A percentile compares a stretch with the other conserved stretches of the same genome.
Conservation (phyloP, 805 yeast genomes). For the Blastobotrys mokoenaii region DNA sequence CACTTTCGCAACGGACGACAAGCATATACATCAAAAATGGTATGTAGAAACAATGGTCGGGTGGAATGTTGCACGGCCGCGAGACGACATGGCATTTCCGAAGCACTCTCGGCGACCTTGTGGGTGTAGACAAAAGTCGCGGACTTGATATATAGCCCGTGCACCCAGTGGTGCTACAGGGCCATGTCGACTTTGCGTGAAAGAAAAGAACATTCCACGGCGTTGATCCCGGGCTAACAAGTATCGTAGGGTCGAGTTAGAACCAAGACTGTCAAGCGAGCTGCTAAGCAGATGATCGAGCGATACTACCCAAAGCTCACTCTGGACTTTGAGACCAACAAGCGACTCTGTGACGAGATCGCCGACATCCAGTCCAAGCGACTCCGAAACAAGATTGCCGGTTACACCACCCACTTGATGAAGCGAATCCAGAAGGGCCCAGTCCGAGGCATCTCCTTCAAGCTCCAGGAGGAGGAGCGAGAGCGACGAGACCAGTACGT, state of each 20-base stretch:
- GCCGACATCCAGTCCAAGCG: constrained; percentile 99
- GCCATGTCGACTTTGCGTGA: too few species aligned
- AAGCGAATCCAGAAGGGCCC: constrained; percentile 99
- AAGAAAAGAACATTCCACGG: too few species aligned
- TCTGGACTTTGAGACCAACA: constrained; percentile 99
- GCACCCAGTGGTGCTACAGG: too few species aligned
- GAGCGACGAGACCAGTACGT: constrained; percentile 99
- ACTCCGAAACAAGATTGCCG: constrained; percentile 99
- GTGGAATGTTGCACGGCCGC: too few species aligned
- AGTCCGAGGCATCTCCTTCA: constrained; percentile 99
- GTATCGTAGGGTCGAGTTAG: constrained; percentile 88
- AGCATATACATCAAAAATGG: too few species aligned
- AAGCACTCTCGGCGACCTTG: too few species aligned
- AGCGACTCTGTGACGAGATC: constrained; percentile 96
- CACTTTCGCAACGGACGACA: too few species aligned
- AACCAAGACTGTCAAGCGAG: constrained; percentile 99
- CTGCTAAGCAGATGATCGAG: constrained; percentile 99
- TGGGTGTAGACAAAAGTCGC: too few species aligned
- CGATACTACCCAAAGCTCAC: constrained; percentile 99
- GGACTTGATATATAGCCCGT: too few species aligned
- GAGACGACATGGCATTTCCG: too few species aligned
- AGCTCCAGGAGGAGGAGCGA: constrained; percentile 99
- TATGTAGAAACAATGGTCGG: too few species aligned
- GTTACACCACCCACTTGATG: constrained; percentile 99
- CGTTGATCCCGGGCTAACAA: too few species aligned